Evolutionary conservation across 2,329 filamentous ascomycete species (phyloP), one percentile per base, ranked within the genome.

Genomic region (Diaporthe sp.): DNA sequence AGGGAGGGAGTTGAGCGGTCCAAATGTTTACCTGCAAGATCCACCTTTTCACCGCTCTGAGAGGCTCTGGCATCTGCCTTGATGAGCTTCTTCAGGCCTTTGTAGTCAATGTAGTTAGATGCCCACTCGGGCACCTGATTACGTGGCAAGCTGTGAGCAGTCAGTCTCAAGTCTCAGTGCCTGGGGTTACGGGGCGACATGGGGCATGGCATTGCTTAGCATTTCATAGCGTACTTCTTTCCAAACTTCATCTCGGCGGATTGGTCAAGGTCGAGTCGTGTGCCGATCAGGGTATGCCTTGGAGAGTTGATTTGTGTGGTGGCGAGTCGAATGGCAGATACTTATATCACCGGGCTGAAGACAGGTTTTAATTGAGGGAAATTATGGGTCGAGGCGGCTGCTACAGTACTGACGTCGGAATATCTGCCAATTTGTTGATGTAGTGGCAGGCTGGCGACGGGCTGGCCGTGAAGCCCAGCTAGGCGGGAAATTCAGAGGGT

Each of bases 81-180:
- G 86, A 99, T 96, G 78, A 98, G 91, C 87, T 97, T 98, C 89
- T 99, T 99, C 80, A 98, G 88, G 79, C 93, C 92, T 83, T 96
- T 97, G 88, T 97, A 97, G 86, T 97, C 92, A 87, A 97, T 96
- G 83, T 97, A 97, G 44, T 89, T 92, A 74, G 92, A 88, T 72
- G 94, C 93, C 95, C 95, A 97, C 86, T 96, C 94, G 65, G 94
- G 95, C 81, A 97, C 94, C 85, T 96, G 94, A 82, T 96, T 95
- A 65, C 94, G 92, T 25, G 94, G 91, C 73, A 97, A 89, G 78
- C 81, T 79, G 73, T 73, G 49, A 37, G 25, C 25, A 37, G 37
- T 44, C 53, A 61, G 65, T 57, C 53, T 28, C 13, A 17, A 19
- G 19, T 13, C 53, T 39, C 72, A 72, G 13, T 19, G 25, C 8